Evolutionary conservation across 2,329 filamentous ascomycete genomes (phyloP).

Genomic region (Gnomoniopsis smithogilvyi): DNA sequence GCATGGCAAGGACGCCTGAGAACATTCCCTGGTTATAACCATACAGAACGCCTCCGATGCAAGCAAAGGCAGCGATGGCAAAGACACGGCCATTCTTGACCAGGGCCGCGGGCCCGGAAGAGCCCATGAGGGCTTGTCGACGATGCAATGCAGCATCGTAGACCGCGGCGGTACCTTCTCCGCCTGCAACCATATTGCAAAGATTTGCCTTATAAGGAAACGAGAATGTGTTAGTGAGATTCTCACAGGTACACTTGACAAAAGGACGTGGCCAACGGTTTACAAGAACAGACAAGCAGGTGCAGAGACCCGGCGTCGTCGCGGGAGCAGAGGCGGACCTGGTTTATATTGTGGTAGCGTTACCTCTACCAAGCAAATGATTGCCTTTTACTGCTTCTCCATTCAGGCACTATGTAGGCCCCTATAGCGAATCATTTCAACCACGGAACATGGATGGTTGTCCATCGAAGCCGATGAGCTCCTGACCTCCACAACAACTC

Average conservation of each 20-base stretch:
- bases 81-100: constrained; percentile 60
- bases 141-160: constrained; percentile 52
- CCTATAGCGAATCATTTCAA: neutral
- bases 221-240: neutral
- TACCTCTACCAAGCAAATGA: neutral
- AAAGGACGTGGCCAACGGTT: neutral
- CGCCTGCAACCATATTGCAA: constrained; percentile 38
- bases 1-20: constrained; percentile 63
- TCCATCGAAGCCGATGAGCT: neutral
- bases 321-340: neutral
- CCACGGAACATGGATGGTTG: neutral
- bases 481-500: neutral
- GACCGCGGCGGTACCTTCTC: constrained; percentile 27
- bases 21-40: constrained; percentile 79
- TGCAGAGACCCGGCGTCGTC: neutral
- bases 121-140: constrained; percentile 52
- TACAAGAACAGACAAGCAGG: neutral
- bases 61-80: constrained; percentile 59
- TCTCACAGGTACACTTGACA: neutral
- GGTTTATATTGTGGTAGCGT: neutral
- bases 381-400: neutral
- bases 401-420: neutral
- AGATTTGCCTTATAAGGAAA: neutral
- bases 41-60: constrained; percentile 60
- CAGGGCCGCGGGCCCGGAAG: constrained; percentile 47